phyloP scores from a whole-genome alignment of 345 rosid species.

The Garcia nutans region DNA sequence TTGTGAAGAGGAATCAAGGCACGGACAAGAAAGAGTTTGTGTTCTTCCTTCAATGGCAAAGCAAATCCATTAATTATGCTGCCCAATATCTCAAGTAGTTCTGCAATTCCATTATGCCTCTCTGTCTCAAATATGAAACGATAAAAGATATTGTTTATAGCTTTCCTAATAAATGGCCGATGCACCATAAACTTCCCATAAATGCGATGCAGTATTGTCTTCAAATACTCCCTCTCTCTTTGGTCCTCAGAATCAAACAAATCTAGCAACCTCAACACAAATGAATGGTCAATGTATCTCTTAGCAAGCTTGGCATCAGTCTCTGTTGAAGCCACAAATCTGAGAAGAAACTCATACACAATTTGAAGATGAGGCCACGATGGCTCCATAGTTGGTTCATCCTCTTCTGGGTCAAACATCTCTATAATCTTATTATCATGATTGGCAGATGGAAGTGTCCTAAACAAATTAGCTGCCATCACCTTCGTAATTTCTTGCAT shows the following conservation, averaged over 20 bases:
- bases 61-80: conserved; percentile 82
- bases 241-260: conserved; percentile 65
- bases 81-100: conserved; percentile 76
- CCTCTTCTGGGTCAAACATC: conserved; percentile 28
- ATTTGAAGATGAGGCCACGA: conserved; percentile 36
- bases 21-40: conserved; percentile 69
- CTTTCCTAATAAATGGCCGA: conserved; percentile 52
- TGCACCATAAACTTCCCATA: conserved; percentile 62
- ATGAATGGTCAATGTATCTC: conserved; percentile 48
- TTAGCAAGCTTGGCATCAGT: conserved; percentile 45
- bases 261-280: conserved; percentile 47
- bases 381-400: conserved; percentile 30
- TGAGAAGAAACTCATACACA: conserved; percentile 31
- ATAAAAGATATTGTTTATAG: conserved; percentile 61
- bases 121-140: conserved; percentile 68
- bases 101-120: conserved; percentile 68
- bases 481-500: conserved; percentile 33
- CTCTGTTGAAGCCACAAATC: conserved; percentile 31
- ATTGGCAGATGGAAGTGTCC: conserved; percentile 23
- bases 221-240: conserved; percentile 64
- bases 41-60: conserved; percentile 84
- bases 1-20: conserved; percentile 82
- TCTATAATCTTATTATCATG: conserved; percentile 23
- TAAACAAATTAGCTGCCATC: conserved; percentile 31
- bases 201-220: conserved; percentile 58